These are phyloP conservation scores for Ascochyta clinopodiicola DNA, from an alignment of 2,329 filamentous ascomycete species.

Conservation along the genomic window DNA sequence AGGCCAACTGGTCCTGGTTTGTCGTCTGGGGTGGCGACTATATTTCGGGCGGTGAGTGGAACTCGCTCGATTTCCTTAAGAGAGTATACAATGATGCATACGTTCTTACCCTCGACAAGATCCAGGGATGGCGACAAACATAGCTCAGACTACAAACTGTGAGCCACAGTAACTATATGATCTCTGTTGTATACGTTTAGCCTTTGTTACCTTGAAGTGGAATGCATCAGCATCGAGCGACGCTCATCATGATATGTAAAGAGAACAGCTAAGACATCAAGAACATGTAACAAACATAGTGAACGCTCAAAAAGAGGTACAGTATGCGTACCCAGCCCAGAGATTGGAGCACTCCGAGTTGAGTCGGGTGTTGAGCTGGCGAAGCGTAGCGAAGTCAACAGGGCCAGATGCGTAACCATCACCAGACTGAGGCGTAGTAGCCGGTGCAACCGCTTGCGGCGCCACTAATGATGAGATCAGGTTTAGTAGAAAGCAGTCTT, in stretches of 20 bases:
- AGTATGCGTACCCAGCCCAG: conserved; percentile 48
- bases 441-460: conserved; percentile 33
- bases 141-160: too few relatives aligned
- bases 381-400: conserved; percentile 37
- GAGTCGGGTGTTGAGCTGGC: conserved; percentile 40
- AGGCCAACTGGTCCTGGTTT: too few relatives aligned
- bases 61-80: too few relatives aligned
- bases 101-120: too few relatives aligned
- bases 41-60: too few relatives aligned
- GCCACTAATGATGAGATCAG: conserved; percentile 17
- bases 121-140: too few relatives aligned
- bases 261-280: not conserved
- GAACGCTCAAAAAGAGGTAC: conserved; percentile 23
- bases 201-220: not conserved
- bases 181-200: too few relatives aligned
- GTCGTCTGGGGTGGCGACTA: too few relatives aligned
- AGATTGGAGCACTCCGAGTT: conserved; percentile 45
- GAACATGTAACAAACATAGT: not conserved
- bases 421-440: conserved; percentile 39
- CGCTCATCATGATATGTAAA: conserved; percentile 4
- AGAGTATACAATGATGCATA: too few relatives aligned
- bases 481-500: not conserved
- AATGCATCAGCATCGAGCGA: conserved; percentile 7
- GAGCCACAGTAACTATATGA: too few relatives aligned
- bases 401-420: conserved; percentile 42